phyloP scores from a whole-genome alignment of 148 eudicot species.

The Fagopyrum esculentum region DNA sequence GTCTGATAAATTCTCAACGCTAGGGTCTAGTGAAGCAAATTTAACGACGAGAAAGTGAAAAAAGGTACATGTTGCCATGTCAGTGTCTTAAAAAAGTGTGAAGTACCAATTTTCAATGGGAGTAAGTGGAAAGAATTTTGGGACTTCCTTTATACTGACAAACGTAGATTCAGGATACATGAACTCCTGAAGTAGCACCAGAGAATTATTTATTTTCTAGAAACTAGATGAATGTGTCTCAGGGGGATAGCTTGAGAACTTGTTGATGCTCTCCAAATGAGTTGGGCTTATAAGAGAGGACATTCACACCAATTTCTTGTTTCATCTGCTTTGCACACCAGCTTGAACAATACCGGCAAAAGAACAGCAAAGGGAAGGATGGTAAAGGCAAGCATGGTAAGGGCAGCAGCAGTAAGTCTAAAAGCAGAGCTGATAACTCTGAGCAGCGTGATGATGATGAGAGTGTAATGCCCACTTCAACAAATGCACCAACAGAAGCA shows the following conservation, averaged over 20 bases:
- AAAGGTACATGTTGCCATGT: neutral
- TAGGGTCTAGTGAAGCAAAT: neutral
- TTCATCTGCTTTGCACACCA: slow-evolving; percentile 28
- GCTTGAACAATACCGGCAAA: slow-evolving; percentile 90
- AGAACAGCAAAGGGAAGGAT: slow-evolving; percentile 56
- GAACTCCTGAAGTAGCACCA: neutral
- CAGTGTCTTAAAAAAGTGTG: neutral
- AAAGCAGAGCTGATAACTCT: slow-evolving; percentile 39
- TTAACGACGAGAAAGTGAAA: neutral
- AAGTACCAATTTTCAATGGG: neutral
- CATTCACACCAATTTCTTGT: slow-evolving; percentile 6
- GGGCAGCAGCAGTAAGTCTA: slow-evolving; percentile 26
- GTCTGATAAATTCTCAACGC: neutral
- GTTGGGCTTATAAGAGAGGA: neutral
- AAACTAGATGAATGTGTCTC: neutral
- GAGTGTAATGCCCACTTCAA: slow-evolving; percentile 8
- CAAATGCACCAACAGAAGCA: slow-evolving; percentile 11
- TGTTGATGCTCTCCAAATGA: neutral
- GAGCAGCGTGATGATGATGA: slow-evolving; percentile 29
- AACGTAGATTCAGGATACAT: neutral
- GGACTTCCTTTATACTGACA: neutral
- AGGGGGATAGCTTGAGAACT: slow-evolving; percentile 5
- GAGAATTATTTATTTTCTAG: neutral
- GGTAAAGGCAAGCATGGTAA: slow-evolving; percentile 32
- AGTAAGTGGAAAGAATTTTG: neutral